Evolutionary conservation across 1,284 basidiomycete genomes (phyloP).

Genomic region (Malassezia arunalokei): DNA sequence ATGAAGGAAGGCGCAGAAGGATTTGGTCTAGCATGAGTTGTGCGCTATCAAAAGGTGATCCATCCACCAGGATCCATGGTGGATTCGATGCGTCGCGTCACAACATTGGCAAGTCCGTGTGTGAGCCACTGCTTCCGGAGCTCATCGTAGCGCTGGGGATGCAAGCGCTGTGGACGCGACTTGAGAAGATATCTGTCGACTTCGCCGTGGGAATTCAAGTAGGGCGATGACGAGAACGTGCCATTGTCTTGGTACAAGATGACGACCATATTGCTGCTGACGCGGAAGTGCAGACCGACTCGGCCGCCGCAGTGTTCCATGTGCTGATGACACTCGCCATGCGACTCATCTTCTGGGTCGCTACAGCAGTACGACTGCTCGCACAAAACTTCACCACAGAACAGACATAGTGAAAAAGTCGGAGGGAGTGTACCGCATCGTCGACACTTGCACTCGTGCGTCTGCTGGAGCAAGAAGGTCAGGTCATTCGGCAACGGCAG

Average conservation of each 20-base stretch:
- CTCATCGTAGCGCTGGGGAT: slow-evolving; percentile 79
- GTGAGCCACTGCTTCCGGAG: slow-evolving; percentile 76
- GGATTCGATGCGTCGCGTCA: slow-evolving; percentile 71
- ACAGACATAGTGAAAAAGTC: slow-evolving; percentile 79
- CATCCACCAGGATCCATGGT: slow-evolving; percentile 75
- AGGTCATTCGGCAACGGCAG: slow-evolving; percentile 67
- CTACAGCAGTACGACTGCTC: slow-evolving; percentile 86
- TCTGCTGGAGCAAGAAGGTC: slow-evolving; percentile 67
- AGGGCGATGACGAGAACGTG: slow-evolving; percentile 75
- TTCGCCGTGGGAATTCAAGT: slow-evolving; percentile 88
- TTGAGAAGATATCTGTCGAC: slow-evolving; percentile 78
- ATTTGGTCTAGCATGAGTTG: slow-evolving; percentile 36
- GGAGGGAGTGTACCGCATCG: slow-evolving; percentile 67
- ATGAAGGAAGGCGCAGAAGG: slow-evolving; percentile 46
- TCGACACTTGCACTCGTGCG: slow-evolving; percentile 58
- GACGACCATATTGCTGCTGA: slow-evolving; percentile 83
- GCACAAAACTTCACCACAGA: slow-evolving; percentile 79
- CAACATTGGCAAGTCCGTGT: slow-evolving; percentile 77
- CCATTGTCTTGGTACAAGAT: slow-evolving; percentile 82
- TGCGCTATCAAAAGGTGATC: slow-evolving; percentile 59
- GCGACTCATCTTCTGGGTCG: slow-evolving; percentile 54
- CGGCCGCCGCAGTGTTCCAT: slow-evolving; percentile 84
- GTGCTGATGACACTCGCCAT: slow-evolving; percentile 84
- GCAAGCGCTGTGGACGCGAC: slow-evolving; percentile 77
- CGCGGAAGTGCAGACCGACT: slow-evolving; percentile 76